phyloP scores from a whole-genome alignment of 495 filamentous ascomycete genomes.

The Penicillium manginii region DNA sequence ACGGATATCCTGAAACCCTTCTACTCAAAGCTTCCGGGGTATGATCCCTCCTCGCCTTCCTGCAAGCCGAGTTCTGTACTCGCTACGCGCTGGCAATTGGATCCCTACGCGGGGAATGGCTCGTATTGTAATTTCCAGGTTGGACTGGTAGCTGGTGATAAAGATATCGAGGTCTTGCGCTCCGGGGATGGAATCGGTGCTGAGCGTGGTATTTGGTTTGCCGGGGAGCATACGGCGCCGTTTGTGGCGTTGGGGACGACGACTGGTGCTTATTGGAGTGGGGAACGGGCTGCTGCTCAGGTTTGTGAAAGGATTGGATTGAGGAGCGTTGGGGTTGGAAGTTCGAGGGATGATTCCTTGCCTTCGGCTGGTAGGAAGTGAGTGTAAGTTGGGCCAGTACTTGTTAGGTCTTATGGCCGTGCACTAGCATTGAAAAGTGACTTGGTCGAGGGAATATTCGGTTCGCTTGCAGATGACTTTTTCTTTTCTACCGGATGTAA shows the following conservation, averaged over 20 bases:
- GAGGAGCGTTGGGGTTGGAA: constrained; percentile 27
- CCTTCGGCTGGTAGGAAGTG: constrained; percentile 29
- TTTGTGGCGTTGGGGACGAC: constrained; percentile 86
- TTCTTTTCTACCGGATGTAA: not conserved
- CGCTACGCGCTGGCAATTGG: constrained; percentile 79
- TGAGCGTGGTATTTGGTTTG: constrained; percentile 80
- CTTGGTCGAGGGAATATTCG: not conserved
- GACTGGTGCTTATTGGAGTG: constrained; percentile 92
- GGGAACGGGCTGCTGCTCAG: constrained; percentile 74
- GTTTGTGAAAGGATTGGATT: constrained; percentile 51
- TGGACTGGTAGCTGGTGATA: constrained; percentile 67
- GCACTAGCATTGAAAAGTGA: not conserved
- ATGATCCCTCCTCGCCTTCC: constrained; percentile 48
- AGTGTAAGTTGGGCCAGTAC: not conserved
- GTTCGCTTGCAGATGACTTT: not conserved
- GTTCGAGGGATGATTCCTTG: constrained; percentile 41
- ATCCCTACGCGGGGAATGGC: constrained; percentile 85
- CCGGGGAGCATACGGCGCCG: constrained; percentile 92
- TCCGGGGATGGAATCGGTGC: constrained; percentile 58
- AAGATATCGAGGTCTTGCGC: constrained; percentile 74
- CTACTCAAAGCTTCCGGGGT: constrained; percentile 73
- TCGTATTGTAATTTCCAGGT: constrained; percentile 89
- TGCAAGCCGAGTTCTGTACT: constrained; percentile 67
- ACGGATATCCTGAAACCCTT: constrained; percentile 59
- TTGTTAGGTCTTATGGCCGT: not conserved